Conservation (phyloP, 176 grass and related monocot genomes). For the Cenchrus americanus region DNA sequence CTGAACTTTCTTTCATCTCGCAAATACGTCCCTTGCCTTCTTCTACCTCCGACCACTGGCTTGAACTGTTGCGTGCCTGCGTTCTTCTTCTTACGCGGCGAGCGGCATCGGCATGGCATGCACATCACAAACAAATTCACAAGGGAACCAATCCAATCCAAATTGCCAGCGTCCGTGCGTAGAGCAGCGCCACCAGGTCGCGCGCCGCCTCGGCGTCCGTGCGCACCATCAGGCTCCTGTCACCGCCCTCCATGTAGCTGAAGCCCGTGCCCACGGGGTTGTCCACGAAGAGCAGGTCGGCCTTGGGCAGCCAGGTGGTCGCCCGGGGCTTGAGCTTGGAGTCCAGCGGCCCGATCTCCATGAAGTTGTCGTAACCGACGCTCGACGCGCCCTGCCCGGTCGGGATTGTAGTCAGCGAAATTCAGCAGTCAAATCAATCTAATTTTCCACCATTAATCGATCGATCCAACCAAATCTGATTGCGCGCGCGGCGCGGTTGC, state of each 20-base stretch:
- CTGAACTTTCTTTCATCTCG: no score
- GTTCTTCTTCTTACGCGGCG: no score
- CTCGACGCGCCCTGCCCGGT: conserved; percentile 63
- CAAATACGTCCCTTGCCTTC: no score
- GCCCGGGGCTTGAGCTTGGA: conserved; percentile 58
- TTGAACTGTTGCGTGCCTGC: no score
- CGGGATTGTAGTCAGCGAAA: no score
- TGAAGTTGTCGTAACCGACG: conserved; percentile 81
- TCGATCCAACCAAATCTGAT: no score
- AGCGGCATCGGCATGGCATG: no score
- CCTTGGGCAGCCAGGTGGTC: conserved; percentile 77
- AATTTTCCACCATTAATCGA: not conserved
- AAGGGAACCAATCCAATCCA: no score
- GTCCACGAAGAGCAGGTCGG: conserved; percentile 91
- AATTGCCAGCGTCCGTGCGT: no score
- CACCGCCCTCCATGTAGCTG: conserved; percentile 76
- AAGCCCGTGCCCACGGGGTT: conserved; percentile 89
- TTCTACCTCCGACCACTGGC: no score
- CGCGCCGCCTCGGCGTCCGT: conserved; percentile 69
- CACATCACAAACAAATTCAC: no score
- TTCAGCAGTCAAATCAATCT: not conserved
- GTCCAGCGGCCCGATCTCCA: conserved; percentile 88
- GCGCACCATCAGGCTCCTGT: conserved; percentile 50
- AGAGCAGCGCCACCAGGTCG: conserved; percentile 73
- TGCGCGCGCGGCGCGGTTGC: no score